Conservation (phyloP, 306 rosid genomes). For the Vachellia collinsii region DNA sequence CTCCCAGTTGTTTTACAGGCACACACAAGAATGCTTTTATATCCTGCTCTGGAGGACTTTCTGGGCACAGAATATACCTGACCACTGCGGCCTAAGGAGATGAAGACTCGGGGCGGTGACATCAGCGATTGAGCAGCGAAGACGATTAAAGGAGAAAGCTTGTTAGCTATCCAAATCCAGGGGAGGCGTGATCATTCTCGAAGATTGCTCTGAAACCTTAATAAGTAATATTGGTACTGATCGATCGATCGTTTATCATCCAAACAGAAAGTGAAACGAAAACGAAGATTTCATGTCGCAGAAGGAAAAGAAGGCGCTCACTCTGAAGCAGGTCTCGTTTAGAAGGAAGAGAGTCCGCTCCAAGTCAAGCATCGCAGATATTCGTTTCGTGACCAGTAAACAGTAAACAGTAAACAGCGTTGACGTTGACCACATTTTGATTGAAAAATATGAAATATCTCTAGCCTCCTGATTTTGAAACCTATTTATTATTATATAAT, state of each 20-base stretch:
- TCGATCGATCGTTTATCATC: background rate
- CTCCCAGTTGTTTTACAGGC: background rate
- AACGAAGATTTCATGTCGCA: background rate
- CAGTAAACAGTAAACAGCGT: background rate
- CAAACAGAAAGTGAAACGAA: background rate
- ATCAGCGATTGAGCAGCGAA: conserved; percentile 26
- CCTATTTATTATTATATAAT: too few relatives aligned
- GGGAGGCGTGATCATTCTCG: background rate
- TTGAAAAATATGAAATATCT: background rate
- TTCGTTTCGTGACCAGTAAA: background rate
- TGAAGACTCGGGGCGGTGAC: conserved; percentile 62
- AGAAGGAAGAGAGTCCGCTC: background rate
- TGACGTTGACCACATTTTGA: background rate
- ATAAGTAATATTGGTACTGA: background rate
- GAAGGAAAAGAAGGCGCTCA: background rate
- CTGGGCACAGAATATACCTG: conserved; percentile 48
- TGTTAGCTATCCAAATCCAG: background rate
- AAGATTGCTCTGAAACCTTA: conserved; percentile 13
- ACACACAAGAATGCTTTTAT: background rate
- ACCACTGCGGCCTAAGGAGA: conserved; percentile 67
- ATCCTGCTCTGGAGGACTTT: background rate
- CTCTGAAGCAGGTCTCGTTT: background rate
- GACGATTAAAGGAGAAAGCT: conserved; percentile 8
- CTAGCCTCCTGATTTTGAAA: too few relatives aligned
- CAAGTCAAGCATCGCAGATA: background rate